Percentiles rank a stretch among this genome's conserved stretches.
Conservation (phyloP, 169 alveolate genomes). For the Theileria equi region DNA sequence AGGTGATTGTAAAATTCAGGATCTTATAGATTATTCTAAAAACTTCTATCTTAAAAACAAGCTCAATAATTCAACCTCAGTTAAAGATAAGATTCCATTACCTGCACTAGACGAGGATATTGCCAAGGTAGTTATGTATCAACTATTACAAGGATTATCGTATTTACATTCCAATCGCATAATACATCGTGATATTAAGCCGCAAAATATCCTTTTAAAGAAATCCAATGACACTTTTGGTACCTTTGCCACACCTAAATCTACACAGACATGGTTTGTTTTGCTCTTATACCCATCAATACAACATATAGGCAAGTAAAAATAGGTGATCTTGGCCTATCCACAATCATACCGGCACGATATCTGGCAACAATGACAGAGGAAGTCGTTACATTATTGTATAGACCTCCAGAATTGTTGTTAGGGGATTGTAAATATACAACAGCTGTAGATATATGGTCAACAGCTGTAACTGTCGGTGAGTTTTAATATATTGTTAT, state of each 20-base stretch:
- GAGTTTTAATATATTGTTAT: slow-evolving; percentile 30
- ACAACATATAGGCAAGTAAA: slow-evolving; percentile 60
- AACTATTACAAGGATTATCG: slow-evolving; percentile 69
- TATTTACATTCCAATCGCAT: slow-evolving; percentile 69
- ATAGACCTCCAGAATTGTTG: slow-evolving; percentile 76
- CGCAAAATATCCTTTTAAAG: slow-evolving; percentile 75
- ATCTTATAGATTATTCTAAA: slow-evolving; percentile 50
- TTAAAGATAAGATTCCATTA: slow-evolving; percentile 48
- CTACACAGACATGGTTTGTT: slow-evolving; percentile 47
- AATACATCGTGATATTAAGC: slow-evolving; percentile 77
- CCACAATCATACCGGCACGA: slow-evolving; percentile 66
- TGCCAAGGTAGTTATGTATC: slow-evolving; percentile 74
- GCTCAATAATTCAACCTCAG: neutral
- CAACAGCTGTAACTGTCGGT: slow-evolving; percentile 73
- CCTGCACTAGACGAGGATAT: slow-evolving; percentile 71
- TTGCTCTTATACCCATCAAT: neutral
- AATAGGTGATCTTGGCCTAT: slow-evolving; percentile 73
- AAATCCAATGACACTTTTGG: slow-evolving; percentile 20
- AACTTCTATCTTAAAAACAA: slow-evolving; percentile 46
- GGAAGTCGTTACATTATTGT: slow-evolving; percentile 74
- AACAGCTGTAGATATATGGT: slow-evolving; percentile 75
- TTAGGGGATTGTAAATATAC: slow-evolving; percentile 66
- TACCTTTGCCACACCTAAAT: slow-evolving; percentile 22
- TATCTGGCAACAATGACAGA: slow-evolving; percentile 69
- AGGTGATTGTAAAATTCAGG: slow-evolving; percentile 45